Evolutionary conservation across 306 rosid genomes (phyloP).

Genomic region (Medicago lupulina): DNA sequence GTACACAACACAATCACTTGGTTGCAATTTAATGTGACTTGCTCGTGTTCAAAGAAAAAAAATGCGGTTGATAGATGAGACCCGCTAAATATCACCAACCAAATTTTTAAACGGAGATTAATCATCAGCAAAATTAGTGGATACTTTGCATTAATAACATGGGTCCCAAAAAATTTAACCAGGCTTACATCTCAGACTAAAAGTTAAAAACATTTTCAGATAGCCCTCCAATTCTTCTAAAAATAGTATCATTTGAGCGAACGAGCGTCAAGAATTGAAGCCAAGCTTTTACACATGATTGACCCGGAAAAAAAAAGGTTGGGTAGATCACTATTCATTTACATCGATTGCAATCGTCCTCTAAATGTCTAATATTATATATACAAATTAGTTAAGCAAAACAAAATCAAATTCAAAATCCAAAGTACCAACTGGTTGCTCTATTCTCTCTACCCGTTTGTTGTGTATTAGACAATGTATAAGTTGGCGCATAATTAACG

Average conservation of each 20-base stretch:
- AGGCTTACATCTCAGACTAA: not conserved
- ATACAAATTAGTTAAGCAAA: constrained; percentile 49
- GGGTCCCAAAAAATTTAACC: not conserved
- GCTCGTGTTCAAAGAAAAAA: too few species aligned
- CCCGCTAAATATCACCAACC: not conserved
- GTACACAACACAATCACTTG: too few species aligned
- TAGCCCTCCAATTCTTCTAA: not conserved
- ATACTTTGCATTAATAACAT: not conserved
- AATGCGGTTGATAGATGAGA: not conserved
- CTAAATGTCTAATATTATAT: constrained; percentile 38
- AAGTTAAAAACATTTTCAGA: not conserved
- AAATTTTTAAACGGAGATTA: not conserved
- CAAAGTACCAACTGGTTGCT: constrained; percentile 31
- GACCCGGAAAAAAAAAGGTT: constrained; percentile 1
- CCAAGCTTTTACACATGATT: constrained; percentile 3
- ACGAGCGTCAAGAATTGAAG: not conserved
- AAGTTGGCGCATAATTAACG: constrained; percentile 29
- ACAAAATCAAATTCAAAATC: constrained; percentile 43
- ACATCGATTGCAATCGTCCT: constrained; percentile 28
- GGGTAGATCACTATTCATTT: constrained; percentile 33
- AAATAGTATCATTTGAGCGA: not conserved
- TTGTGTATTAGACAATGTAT: constrained; percentile 41
- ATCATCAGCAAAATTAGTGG: not conserved
- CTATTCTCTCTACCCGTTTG: constrained; percentile 43
- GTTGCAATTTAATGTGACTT: too few species aligned